Evolutionary conservation across 257 asterid species (phyloP).

Genomic region (Fraxinus anomala): DNA sequence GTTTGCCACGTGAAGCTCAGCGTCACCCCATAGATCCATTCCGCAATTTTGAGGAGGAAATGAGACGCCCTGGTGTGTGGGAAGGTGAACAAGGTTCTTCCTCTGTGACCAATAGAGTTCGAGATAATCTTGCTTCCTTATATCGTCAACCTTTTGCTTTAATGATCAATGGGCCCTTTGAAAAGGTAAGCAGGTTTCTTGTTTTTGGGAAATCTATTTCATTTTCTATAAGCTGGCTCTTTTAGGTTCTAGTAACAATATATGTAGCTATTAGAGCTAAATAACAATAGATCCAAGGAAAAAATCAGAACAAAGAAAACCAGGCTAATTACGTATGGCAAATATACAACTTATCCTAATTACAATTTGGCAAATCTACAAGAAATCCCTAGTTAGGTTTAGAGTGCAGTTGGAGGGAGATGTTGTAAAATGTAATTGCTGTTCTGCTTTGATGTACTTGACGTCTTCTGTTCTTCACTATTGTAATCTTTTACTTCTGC

Average conservation of each 20-base stretch:
- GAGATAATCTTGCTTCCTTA: constrained; percentile 89
- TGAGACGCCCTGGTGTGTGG: constrained; percentile 86
- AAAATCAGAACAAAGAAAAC: background rate
- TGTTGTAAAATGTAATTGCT: background rate
- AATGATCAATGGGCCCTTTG: constrained; percentile 88
- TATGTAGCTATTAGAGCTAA: background rate
- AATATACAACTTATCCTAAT: background rate
- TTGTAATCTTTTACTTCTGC: background rate
- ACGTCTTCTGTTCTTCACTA: background rate
- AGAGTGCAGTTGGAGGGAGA: background rate
- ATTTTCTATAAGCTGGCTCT: background rate
- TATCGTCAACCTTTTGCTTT: constrained; percentile 95
- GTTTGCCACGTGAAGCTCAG: constrained; percentile 55
- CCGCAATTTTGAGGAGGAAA: constrained; percentile 96
- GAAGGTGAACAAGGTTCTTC: constrained; percentile 70
- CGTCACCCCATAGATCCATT: constrained; percentile 74
- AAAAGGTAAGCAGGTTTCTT: constrained; percentile 58
- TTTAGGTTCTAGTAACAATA: background rate
- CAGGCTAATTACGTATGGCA: background rate
- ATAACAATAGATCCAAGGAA: background rate
- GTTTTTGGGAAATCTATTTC: background rate
- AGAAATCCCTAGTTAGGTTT: background rate
- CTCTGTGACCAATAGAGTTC: constrained; percentile 58
- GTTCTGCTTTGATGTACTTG: background rate
- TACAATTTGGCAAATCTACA: background rate